Base-by-base conservation (phyloP, 345 rosid genomes). In the Arabidopsis suecica region DNA sequence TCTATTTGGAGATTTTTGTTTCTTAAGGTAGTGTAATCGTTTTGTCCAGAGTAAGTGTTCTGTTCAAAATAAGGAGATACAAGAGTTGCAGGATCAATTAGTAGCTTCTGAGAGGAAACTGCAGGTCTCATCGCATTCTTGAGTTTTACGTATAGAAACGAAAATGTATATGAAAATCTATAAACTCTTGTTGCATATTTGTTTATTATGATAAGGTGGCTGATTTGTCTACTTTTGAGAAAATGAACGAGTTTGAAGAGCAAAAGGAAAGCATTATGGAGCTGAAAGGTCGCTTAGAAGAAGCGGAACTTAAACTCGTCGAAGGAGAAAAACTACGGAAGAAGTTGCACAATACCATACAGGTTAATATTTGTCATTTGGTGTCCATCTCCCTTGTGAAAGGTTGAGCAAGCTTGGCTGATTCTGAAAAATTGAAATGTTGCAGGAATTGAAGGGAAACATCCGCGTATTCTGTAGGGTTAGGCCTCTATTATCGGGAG, bases 381-480 rank as follows among this genome's bases (percentile, higher is more conserved):
- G 23, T 62, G n/a, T 56, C 55, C 44, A 50, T 38, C 45, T 36
- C 34, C 8, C 59, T 42, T 28, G 61, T 54, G 47, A 22, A n/a
- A 61, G 61, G 14, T 25, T 18, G 40, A 47, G 56, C 30, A 40
- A 23, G 54, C 44, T 42, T 67, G 70, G 50, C 40, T 32, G 32
- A 68, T 61, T 16, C 51, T 61, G 13, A 13, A 74, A 38, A 23
- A 58, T 28, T 73, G 14, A 72, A 64, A 38, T 64, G 79, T 78
- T 80, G 33, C 82, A 92, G 99, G 99, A 95, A 80, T 72, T 95
- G 77, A 92, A 95, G 73, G 99, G 99, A 57, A 95, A 95, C 78
- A 95, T 95, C 75, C 97, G 99, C 9, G 99, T 95, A 2, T 95
- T 95, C 84, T 95, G 99, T 76, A 86, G 99, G 79, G 97, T 95